phyloP scores from a whole-genome alignment of 768 basidiomycete species.

The Pilatotrama ljubarskyi region DNA sequence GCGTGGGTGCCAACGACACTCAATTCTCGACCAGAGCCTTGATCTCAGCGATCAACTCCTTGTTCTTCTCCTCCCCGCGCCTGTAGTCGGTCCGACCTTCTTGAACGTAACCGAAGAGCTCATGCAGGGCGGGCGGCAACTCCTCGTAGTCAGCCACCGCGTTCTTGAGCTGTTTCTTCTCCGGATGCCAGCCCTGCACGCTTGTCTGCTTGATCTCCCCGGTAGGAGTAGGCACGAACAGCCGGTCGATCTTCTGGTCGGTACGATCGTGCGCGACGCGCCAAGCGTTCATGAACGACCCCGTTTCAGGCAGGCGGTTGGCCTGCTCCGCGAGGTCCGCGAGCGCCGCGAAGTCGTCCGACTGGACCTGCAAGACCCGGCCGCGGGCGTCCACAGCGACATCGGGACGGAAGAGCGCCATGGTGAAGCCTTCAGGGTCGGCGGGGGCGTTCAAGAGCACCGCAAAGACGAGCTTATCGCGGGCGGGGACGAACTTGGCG shows the following conservation, averaged over 20 bases:
- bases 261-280: conserved; percentile 21
- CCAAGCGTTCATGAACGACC: conserved; percentile 26
- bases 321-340: conserved; percentile 15
- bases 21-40: conserved; percentile 15
- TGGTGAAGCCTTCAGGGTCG: conserved; percentile 25
- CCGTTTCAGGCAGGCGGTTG: conserved; percentile 20
- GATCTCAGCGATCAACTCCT: conserved; percentile 10
- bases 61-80: conserved; percentile 14
- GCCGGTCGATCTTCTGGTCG: conserved; percentile 23
- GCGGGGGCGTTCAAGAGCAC: conserved; percentile 24
- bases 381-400: conserved; percentile 27
- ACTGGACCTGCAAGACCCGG: conserved; percentile 12
- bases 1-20: background rate
- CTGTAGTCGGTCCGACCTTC: conserved; percentile 19
- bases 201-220: conserved; percentile 21
- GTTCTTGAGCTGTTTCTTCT: conserved; percentile 16
- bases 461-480: conserved; percentile 20
- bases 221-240: conserved; percentile 14
- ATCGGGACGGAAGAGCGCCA: conserved; percentile 27
- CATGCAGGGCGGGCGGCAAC: conserved; percentile 21
- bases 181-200: conserved; percentile 26
- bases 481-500: conserved; percentile 19
- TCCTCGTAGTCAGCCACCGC: conserved; percentile 19
- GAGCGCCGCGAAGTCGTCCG: conserved; percentile 19
- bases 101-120: conserved; percentile 21